Conservation (phyloP, 2,329 filamentous ascomycete species). For the Calonectria multiphialidica region DNA sequence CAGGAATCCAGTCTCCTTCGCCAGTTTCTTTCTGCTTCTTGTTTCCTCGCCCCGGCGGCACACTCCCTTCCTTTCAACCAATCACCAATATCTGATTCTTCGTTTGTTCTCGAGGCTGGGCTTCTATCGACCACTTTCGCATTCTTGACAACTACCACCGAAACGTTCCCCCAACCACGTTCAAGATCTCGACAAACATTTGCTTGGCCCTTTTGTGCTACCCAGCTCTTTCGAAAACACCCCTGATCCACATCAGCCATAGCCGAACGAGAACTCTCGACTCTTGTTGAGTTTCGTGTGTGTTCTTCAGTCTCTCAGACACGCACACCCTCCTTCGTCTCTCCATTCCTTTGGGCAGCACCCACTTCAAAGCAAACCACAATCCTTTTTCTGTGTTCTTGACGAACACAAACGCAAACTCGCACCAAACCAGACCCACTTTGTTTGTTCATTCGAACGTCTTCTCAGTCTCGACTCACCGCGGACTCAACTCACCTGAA, state of each 20-base stretch:
- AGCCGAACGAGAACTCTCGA: constrained; percentile 2
- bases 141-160: not conserved
- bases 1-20: constrained; percentile 36
- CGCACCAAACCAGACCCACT: not conserved
- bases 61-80: constrained; percentile 17
- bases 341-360: constrained; percentile 32
- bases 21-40: constrained; percentile 30
- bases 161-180: not conserved
- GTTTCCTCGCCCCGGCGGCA: constrained; percentile 25
- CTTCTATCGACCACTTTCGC: constrained; percentile 17
- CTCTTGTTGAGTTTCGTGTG: not conserved
- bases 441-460: not conserved
- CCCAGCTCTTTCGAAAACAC: not conserved
- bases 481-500: constrained; percentile 13
- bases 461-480: not conserved
- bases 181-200: not conserved
- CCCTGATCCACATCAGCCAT: not conserved
- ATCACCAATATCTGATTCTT: not conserved
- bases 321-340: constrained; percentile 18
- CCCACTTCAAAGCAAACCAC: constrained; percentile 30
- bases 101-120: constrained; percentile 16
- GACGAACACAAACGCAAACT: constrained; percentile 25
- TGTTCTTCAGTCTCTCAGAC: constrained; percentile 8
- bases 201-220: not conserved
- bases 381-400: constrained; percentile 34